Base-by-base conservation (phyloP, 768 basidiomycete genomes). In the Naematelia aurantialba region DNA sequence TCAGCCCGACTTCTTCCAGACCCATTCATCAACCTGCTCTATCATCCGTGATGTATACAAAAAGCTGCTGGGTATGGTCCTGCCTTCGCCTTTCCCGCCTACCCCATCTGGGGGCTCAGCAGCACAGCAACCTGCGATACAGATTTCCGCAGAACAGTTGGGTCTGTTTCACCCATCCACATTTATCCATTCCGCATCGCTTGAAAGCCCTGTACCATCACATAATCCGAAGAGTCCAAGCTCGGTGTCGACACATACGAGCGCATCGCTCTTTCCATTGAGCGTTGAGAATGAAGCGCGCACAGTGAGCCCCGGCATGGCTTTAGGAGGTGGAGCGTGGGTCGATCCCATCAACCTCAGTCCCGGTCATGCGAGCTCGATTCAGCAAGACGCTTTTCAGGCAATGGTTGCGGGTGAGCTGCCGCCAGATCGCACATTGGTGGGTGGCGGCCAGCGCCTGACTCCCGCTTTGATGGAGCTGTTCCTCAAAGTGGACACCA, bases 11-110 rank as follows among this genome's bases (percentile, higher is more conserved):
- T 66, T 58, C 58, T 63, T 60, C 59, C 69, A 52, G 52, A 62
- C 49, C 46, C 69, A 61, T 55, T 60, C 66, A 44, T 61, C 52
- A 17, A 50, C 60, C 42, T 66, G 60, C 58, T 66, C 57, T 13
- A 68, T 74, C 60, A 68, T 77, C 53, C 72, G 70, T 10, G 72
- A 72, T 25, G 44, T 75, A 1, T 77, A 77, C 64, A 71, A 67
- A 29, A 73, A 70, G 45, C 51, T 74, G 21, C 56, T 69, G 5
- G 61, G 61, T 10, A 66, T 71, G 60, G 59, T 75, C 55, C 59
- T 72, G 13, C 72, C 72, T 21, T 31, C 19, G 19, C 50, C 59
- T 14, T 25, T 49, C n/a, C 45, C 42, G 30, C 52, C 21, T 29
- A 46, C 25, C 11, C 46, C 24, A 42, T 34, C 17, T 42, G 46